phyloP scores from a whole-genome alignment of 2,329 filamentous ascomycete genomes.

The Exophiala sp. region DNA sequence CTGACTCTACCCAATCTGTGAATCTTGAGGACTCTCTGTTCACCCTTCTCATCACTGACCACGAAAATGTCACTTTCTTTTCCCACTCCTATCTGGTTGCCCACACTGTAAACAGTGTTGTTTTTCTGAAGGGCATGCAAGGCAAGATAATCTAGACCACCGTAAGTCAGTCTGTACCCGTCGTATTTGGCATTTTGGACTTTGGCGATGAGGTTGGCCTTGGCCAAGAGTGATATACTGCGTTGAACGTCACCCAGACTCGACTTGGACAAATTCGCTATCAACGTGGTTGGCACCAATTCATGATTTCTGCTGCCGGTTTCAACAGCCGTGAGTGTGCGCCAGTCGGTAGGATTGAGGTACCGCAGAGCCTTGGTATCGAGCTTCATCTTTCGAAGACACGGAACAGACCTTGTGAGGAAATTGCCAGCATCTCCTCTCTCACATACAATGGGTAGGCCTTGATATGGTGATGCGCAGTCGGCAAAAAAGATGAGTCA shows the following conservation, averaged over 20 bases:
- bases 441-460: not conserved
- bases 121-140: conserved; percentile 81
- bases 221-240: conserved; percentile 86
- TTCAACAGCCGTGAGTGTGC: conserved; percentile 87
- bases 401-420: not conserved
- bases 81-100: conserved; percentile 89
- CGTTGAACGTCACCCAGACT: conserved; percentile 71
- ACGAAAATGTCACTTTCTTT: conserved; percentile 98
- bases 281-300: conserved; percentile 85
- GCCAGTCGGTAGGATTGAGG: conserved; percentile 89
- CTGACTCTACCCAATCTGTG: conserved; percentile 93
- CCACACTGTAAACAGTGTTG: conserved; percentile 82
- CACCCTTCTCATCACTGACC: conserved; percentile 74
- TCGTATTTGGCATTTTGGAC: conserved; percentile 97
- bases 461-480: not conserved
- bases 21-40: conserved; percentile 86
- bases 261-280: conserved; percentile 76
- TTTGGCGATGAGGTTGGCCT: conserved; percentile 83
- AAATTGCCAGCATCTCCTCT: not conserved
- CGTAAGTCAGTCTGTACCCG: conserved; percentile 93
- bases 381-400: conserved; percentile 72
- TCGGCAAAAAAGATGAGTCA: not conserved
- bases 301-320: conserved; percentile 95
- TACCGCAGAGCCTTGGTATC: conserved; percentile 93
- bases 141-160: conserved; percentile 95